phyloP scores from a whole-genome alignment of 208 protist genomes.

The Leishmania major region DNA sequence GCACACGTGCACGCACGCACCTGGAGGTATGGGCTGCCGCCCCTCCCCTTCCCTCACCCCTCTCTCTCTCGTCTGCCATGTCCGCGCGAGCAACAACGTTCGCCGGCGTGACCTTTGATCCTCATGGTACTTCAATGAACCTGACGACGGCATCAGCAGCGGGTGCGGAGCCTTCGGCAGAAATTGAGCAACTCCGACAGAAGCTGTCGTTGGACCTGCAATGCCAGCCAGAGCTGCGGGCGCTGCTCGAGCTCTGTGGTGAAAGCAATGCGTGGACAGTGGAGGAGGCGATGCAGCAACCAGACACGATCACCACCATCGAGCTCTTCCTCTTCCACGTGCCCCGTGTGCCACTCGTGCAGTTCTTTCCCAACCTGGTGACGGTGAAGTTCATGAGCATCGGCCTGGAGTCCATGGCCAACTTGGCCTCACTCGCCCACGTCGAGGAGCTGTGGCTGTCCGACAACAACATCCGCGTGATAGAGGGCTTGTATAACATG shows the following conservation, averaged over 20 bases:
- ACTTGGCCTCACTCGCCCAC: conserved; percentile 56
- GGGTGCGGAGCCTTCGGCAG: conserved; percentile 7
- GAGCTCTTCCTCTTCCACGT: conserved; percentile 88
- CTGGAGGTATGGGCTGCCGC: background rate
- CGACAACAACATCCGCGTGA: conserved; percentile 81
- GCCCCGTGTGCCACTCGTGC: conserved; percentile 56
- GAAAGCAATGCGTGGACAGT: conserved; percentile 86
- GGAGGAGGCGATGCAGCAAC: conserved; percentile 62
- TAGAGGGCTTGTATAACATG: conserved; percentile 80
- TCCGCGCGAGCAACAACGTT: background rate
- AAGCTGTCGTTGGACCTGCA: conserved; percentile 43
- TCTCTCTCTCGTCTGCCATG: background rate
- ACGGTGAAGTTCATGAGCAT: conserved; percentile 83
- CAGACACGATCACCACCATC: conserved; percentile 62
- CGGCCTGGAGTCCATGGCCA: conserved; percentile 68
- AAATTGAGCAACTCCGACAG: conserved; percentile 55
- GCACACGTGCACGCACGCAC: background rate
- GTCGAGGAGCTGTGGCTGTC: conserved; percentile 92
- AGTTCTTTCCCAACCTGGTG: conserved; percentile 75
- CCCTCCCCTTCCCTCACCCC: too few species aligned
- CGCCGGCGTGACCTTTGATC: background rate
- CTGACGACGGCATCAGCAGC: background rate
- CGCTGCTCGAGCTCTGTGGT: conserved; percentile 66
- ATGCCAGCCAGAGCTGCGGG: conserved; percentile 45
- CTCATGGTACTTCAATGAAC: background rate